These are phyloP conservation scores for Elongisporangium senticosum DNA, from an alignment of 352 stramenopile species.

Conservation along the genomic window DNA sequence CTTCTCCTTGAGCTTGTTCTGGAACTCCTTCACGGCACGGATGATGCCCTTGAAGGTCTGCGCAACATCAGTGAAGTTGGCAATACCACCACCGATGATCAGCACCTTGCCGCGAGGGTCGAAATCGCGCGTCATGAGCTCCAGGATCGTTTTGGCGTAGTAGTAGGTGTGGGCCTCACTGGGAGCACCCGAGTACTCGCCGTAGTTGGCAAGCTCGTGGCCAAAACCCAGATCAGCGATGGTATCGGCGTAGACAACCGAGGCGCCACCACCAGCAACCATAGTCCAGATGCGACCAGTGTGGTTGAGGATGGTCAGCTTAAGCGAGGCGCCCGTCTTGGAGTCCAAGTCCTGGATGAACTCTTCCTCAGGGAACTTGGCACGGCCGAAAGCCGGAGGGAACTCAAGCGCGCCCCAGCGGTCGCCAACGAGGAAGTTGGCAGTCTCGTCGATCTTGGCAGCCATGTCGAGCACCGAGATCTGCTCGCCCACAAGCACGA, in stretches of 20 bases:
- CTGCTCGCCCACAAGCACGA: constrained; percentile 90
- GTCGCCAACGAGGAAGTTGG: constrained; percentile 89
- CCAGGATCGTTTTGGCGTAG: constrained; percentile 96
- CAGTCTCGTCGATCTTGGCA: constrained; percentile 96
- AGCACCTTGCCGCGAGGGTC: constrained; percentile 92
- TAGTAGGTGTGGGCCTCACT: constrained; percentile 96
- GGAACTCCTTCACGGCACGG: constrained; percentile 89
- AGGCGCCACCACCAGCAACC: constrained; percentile 94
- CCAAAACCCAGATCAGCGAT: constrained; percentile 94
- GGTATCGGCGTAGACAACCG: constrained; percentile 96
- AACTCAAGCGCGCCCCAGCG: constrained; percentile 94
- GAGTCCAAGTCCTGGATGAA: constrained; percentile 94
- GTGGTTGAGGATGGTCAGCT: constrained; percentile 97
- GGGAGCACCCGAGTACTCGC: constrained; percentile 96
- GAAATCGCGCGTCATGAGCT: constrained; percentile 92
- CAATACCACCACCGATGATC: constrained; percentile 97
- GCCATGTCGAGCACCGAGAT: constrained; percentile 95
- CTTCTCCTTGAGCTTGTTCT: constrained; percentile 88
- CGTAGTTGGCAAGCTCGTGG: constrained; percentile 96
- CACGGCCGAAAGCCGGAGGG: constrained; percentile 92
- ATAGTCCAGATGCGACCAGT: constrained; percentile 95
- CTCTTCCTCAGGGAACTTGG: constrained; percentile 94
- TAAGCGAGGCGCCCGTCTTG: constrained; percentile 94
- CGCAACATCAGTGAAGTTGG: constrained; percentile 98
- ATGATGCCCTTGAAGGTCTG: constrained; percentile 98